Base-by-base conservation (phyloP, 2,329 filamentous ascomycete genomes). In the Podosphaera leucotricha region DNA sequence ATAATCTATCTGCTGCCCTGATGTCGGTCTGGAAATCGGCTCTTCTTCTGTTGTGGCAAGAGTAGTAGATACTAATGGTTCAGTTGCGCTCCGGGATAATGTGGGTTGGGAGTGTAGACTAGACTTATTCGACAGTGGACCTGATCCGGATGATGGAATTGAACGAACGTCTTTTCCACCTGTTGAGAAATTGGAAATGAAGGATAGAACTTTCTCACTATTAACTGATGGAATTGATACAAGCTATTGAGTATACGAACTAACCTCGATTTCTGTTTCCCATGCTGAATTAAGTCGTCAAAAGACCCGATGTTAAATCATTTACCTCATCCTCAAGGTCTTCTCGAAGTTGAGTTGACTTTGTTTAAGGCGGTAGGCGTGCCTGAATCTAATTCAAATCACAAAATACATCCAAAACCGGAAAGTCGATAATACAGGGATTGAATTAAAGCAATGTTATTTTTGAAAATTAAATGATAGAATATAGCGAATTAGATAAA, bases 1-100 rank as follows among this genome's bases (percentile, higher is more conserved):
- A 54, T 85, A 78, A 61, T 86, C 86, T 48, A 80, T 76, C 60
- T 90, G 78, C 42, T 87, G 69, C 71, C 92, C 90, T 49, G 85
- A 93, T 61, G 80, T 66, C 28, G 85, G 85, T 48, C 86, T 72
- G 7, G 80, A 78, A 37, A 11, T 13, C 15, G 8, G 28, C 13
- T 33, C 28, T 33, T 33, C 28, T 33, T 33, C 28, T 7, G 28
- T n/a, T 33, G 28, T 33, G 13, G 28, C 11, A 13, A 33, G 28
- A 33, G 6, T 11, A 13, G 28, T 13, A 7, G 28, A 33, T 33
- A 33, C 28, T 33, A 33, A 11, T 6, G 28, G 28, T 11, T 33
- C 28, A 11, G 28, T 33, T 33, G 28, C 28, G 15, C 28, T 33
- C 15, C 28, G 28, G 11, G 28, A 33, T n/a, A 33, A 13, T 7